Evolutionary conservation across 2,329 filamentous ascomycete species (phyloP), one percentile per base, ranked within the genome.

Genomic region (Paraphoma sp.): DNA sequence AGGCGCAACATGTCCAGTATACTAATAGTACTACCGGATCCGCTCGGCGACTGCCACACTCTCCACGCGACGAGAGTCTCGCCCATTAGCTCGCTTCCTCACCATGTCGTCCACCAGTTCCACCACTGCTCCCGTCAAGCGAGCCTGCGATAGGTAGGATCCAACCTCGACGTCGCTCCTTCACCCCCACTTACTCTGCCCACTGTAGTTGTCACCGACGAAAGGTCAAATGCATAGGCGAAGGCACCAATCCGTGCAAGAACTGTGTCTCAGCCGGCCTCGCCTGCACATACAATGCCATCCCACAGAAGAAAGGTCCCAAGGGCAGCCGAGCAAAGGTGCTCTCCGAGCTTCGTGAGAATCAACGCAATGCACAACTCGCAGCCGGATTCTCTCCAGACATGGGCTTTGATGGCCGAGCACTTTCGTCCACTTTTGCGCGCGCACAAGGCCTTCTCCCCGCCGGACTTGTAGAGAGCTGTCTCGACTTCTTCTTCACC

Each of bases 221-320:
- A 45, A 83, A 83, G 66, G 80, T 83, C 56, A 82, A 82, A 62
- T 83, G 81, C 67, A 81, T 82, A 53, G 80, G 79, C 50, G 80
- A 83, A 65, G 79, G 79, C 56, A 77, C 78, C 31, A 76, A 76
- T 52, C 84, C 86, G 4, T 88, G 86, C 77, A 84, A 86, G 72
- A 87, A 87, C 68, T 88, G 86, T 71, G 74, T 81, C 51, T 82
- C 83, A 54, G 84, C 86, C 30, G 81, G 83, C 23, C 80, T 88
- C 57, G 81, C 78, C n/a, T 88, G 86, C 77, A 88, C 86, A 62
- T 85, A 86, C 71, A 86, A 88, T 65, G 85, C 87, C 65, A 82
- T 88, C 43, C 86, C 86, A 12, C 84, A 86, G 72, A 87, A 87
- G 73, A 84, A 87, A 63, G 86, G 86, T 2, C 86, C 86, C 11